A percentile compares a stretch with the other conserved stretches of the same genome.
phyloP scores from a whole-genome alignment of 257 asterid genomes.

The Scutellaria barbata region DNA sequence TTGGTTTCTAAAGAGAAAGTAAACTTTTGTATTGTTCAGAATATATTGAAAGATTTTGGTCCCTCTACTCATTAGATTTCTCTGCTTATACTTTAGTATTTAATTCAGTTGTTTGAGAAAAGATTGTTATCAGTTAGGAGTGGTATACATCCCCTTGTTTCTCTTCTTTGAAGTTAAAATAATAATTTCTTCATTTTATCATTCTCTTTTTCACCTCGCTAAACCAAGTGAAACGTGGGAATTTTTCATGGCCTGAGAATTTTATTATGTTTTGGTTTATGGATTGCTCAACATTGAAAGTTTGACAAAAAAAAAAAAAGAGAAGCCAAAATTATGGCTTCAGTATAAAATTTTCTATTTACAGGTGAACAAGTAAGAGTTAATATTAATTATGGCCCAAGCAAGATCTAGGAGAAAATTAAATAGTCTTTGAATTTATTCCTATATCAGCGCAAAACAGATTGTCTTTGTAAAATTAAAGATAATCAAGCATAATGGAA shows the following conservation, averaged over 20 bases:
- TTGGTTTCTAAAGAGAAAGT: background rate
- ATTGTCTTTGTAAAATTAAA: background rate
- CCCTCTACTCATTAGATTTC: too few relatives aligned
- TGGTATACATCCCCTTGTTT: background rate
- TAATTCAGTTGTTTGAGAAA: background rate
- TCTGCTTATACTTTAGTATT: too few relatives aligned
- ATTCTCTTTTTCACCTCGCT: too few relatives aligned
- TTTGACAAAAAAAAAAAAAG: too few relatives aligned
- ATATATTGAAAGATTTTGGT: too few relatives aligned
- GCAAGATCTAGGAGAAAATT: conserved; percentile 9
- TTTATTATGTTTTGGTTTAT: too few relatives aligned
- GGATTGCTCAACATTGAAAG: too few relatives aligned
- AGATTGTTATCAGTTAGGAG: background rate
- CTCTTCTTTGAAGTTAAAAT: background rate
- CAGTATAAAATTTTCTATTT: background rate
- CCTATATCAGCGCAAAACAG: background rate
- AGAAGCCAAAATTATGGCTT: background rate
- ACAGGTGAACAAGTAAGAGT: background rate
- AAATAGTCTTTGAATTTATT: background rate
- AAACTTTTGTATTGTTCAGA: background rate
- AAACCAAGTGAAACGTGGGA: too few relatives aligned
- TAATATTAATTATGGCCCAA: background rate
- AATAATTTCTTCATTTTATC: too few relatives aligned
- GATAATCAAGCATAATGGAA: background rate
- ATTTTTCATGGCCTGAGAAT: too few relatives aligned